Evolutionary conservation across 768 basidiomycete species (phyloP), one percentile per base, ranked within the genome.

Genomic region (Pleurotus tuber-regium): DNA sequence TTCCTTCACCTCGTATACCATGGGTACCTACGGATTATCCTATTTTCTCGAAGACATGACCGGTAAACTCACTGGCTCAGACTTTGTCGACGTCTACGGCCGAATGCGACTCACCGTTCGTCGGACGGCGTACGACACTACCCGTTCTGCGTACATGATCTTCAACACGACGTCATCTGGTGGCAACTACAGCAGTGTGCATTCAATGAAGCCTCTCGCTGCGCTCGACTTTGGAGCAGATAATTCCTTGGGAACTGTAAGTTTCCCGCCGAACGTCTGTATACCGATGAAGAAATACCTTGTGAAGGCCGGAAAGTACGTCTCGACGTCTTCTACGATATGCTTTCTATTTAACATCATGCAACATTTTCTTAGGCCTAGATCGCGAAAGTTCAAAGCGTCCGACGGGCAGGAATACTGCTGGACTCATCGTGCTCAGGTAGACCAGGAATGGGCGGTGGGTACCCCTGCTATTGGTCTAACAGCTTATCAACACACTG

Each of bases 391-490:
- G 56, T 88, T 87, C 57, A 62, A 64, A 6, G 85, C 74, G 2
- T 77, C 82, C 0, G 83, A 88, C 56, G 78, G 78, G 1, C 72
- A 80, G 38, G 75, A 78, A 49, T 89, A 87, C 57, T 69, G 68
- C 44, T 88, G 86, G 86, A 74, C 71, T 21, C 75, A 75, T 66
- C 68, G 74, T 14, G 60, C 69, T 18, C 68, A 68, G 21, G 65
- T 65, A 10, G 75, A 78, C 47, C 75, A 82, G 49, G 86, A 87
- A 57, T 88, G 85, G 84, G 79, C 79, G 19, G 86, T 85, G 57
- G 60, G 82, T 71, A 3, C 14, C 21, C 33, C 8, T 19, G 1
- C 18, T 41, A 21, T 7, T 38, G 21, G 31, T 9, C n/a, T 10
- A 23, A 39, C 18, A 9, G 9, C 7, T 25, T 18, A 31, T 47